A percentile compares a stretch with the other conserved stretches of the same genome.
Conservation (phyloP, 345 rosid species). For the Ricinus communis region DNA sequence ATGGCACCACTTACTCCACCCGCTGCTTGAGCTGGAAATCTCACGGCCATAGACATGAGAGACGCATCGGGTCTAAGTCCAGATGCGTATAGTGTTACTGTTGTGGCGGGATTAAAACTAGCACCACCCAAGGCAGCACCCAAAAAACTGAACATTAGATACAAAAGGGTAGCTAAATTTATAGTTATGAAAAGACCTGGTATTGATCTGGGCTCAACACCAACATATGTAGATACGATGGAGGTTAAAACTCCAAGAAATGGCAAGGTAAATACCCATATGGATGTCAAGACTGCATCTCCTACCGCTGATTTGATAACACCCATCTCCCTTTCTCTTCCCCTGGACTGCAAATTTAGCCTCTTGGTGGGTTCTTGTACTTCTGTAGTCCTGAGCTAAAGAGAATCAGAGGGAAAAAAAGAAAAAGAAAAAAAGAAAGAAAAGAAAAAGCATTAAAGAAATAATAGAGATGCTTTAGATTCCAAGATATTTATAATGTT, state of each 20-base stretch:
- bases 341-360: too few relatives aligned
- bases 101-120: conserved; percentile 30
- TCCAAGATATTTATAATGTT: too few relatives aligned
- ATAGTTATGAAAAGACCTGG: conserved; percentile 19
- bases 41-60: conserved; percentile 33
- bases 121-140: conserved; percentile 32
- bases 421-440: too few relatives aligned
- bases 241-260: conserved; percentile 18
- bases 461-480: too few relatives aligned
- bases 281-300: conserved; percentile 25
- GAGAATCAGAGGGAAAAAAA: too few relatives aligned
- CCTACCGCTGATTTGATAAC: conserved; percentile 16
- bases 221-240: neutral
- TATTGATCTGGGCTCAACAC: conserved; percentile 15
- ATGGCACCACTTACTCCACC: conserved; percentile 21
- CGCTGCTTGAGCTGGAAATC: conserved; percentile 38
- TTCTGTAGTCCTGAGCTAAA: too few relatives aligned
- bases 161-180: conserved; percentile 20
- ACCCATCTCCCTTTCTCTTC: conserved; percentile 10
- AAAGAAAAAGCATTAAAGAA: too few relatives aligned
- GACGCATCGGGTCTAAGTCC: conserved; percentile 37
- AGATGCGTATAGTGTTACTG: conserved; percentile 14
- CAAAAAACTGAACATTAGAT: conserved; percentile 23
- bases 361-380: too few relatives aligned
- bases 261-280: conserved; percentile 30